Evolutionary conservation across 1,139 yeast species (phyloP).

Genomic region (Zygosaccharomyces pseudobailii): DNA sequence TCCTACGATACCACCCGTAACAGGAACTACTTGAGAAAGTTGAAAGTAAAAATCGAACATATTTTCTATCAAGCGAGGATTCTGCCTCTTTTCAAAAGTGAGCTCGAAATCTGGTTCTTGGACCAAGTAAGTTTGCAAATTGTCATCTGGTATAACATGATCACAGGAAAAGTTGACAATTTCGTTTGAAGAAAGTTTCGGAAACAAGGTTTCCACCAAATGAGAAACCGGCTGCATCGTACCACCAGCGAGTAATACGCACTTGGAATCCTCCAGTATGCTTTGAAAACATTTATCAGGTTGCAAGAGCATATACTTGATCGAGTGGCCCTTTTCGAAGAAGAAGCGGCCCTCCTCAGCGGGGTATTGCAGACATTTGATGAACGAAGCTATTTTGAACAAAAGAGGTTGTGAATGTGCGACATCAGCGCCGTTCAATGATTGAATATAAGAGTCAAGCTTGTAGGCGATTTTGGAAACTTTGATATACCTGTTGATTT

Average conservation of each 20-base stretch:
- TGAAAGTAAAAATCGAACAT: constrained; percentile 50
- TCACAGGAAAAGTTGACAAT: constrained; percentile 67
- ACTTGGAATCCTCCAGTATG: constrained; percentile 59
- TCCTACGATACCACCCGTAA: constrained; percentile 58
- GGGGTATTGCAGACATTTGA: constrained; percentile 66
- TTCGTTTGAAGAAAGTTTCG: constrained; percentile 43
- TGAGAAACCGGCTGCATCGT: constrained; percentile 91
- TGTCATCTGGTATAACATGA: constrained; percentile 73
- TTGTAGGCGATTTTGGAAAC: constrained; percentile 79
- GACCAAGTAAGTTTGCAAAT: constrained; percentile 59
- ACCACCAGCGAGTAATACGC: constrained; percentile 87
- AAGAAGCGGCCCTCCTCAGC: constrained; percentile 77
- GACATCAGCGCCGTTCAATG: constrained; percentile 20
- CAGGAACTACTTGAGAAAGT: constrained; percentile 50
- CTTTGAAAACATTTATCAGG: constrained; percentile 70
- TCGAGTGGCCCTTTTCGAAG: constrained; percentile 40
- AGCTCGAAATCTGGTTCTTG: constrained; percentile 50
- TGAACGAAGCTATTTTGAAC: constrained; percentile 60
- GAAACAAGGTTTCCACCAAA: constrained; percentile 60
- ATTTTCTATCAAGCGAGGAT: constrained; percentile 39
- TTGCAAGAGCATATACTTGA: constrained; percentile 73
- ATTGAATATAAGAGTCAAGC: constrained; percentile 65
- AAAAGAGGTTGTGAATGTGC: constrained; percentile 46
- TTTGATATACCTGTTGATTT: constrained; percentile 58
- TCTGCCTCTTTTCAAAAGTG: constrained; percentile 60